Base-by-base conservation (phyloP, 2,329 filamentous ascomycete genomes). In the Myriosclerotinia scirpicola region DNA sequence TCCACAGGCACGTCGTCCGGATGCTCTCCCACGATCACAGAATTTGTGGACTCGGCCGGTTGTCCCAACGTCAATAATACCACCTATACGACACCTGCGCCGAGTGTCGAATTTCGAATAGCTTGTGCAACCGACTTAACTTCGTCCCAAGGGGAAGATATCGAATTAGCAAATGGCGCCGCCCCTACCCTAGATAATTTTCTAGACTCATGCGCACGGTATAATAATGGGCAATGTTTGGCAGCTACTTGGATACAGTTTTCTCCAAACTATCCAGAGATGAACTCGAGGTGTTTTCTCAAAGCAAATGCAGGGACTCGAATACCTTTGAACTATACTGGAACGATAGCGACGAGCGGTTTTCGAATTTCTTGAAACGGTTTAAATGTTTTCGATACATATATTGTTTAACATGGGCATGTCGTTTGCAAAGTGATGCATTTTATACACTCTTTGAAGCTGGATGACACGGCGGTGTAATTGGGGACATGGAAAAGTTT, bases 201-300 rank as follows among this genome's bases (percentile, higher is more conserved):
- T 56, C 22, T 73, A 26, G 55, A 70, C 38, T 36, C 64, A 5
- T 73, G 71, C 64, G 71, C 71, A 30, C 40, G 42, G 48, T 67
- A 66, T 26, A 67, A 65, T 52, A 50, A 50, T 40, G 68, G 69
- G 8, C 56, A 63, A 48, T 73, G 71, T 53, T 61, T 71, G 14
- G 71, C 69, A 17, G 71, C 70, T 2, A 69, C 68, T 15, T 73
- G 71, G 71, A 67, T 71, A 30, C 69, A 71, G n/a, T 72, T 72
- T 46, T 70, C 69, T 5, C 56, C 67, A 1, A 54, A 52, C 1
- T 54, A 44, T 6, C 71, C 71, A 7, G 34, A 46, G 26, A 66
- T 66, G 20, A 73, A 73, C 46, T 70, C 66, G 15, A 60, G 67
- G 11, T 73, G 71, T 52, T 73, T 68, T 55, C 67, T 73, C 34